Percentiles rank a stretch among this genome's conserved stretches.
Evolutionary conservation across 1,139 yeast species (phyloP).

Genomic region (Kluyveromyces sp.): DNA sequence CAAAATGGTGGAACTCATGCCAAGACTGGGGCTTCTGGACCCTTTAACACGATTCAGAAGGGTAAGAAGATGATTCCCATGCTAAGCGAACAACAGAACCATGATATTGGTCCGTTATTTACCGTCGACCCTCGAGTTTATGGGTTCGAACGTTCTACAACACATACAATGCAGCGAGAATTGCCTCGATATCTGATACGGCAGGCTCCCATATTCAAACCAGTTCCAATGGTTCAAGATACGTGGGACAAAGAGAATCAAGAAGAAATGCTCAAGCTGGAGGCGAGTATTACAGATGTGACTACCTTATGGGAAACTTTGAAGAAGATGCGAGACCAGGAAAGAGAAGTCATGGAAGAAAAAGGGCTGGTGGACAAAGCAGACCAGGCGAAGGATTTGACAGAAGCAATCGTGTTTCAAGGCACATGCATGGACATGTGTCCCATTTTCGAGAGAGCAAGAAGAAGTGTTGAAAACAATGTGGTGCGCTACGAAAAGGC

Average conservation of each 20-base stretch:
- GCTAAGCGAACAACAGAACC: slow-evolving; percentile 2
- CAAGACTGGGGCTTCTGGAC: too few relatives aligned
- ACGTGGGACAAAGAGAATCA: slow-evolving; percentile 57
- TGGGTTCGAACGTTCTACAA: slow-evolving; percentile 16
- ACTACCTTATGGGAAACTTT: slow-evolving; percentile 48
- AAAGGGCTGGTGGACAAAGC: slow-evolving; percentile 85
- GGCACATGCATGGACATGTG: slow-evolving; percentile 95
- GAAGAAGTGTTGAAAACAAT: slow-evolving; percentile 83
- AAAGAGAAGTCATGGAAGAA: slow-evolving; percentile 72
- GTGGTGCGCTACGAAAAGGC: slow-evolving; percentile 76
- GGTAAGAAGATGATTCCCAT: slow-evolving; percentile 15
- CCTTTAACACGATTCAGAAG: neutral
- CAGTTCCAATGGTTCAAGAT: slow-evolving; percentile 31
- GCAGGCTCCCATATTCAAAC: slow-evolving; percentile 33
- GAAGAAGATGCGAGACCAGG: slow-evolving; percentile 68
- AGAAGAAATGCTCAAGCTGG: slow-evolving; percentile 39
- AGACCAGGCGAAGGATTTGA: slow-evolving; percentile 69
- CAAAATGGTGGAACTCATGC: too few relatives aligned
- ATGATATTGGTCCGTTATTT: slow-evolving; percentile 6
- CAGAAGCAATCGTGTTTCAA: slow-evolving; percentile 77
- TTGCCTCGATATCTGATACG: slow-evolving; percentile 33
- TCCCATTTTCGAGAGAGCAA: slow-evolving; percentile 84
- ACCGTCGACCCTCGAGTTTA: slow-evolving; percentile 16
- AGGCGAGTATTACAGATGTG: slow-evolving; percentile 38
- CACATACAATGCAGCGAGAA: slow-evolving; percentile 21